Evolutionary conservation across 169 alveolate genomes (phyloP), one percentile per base, ranked within the genome.

Genomic region (Plasmodium billcollinsi): DNA sequence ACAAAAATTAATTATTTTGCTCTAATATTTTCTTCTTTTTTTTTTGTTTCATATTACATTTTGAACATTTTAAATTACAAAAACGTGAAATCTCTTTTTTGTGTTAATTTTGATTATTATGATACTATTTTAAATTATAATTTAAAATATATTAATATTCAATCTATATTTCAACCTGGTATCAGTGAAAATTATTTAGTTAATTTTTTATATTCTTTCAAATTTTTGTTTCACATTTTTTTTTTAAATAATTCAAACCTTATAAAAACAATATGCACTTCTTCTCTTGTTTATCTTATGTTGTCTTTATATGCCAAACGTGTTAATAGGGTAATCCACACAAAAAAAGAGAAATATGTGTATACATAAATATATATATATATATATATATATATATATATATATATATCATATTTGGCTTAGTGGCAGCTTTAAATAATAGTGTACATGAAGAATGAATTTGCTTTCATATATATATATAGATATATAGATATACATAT

Each of bases 101-200:
- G 58, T 80, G 90, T 80, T 62, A 80, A 67, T 71, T 80, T 67
- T 29, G 66, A 43, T 33, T 80, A 80, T 71, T 80, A 80, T 14
- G 73, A 80, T n/a, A 66, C 24, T 18, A 54, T 80, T 50, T 62
- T 80, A 33, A 54, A 67, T 67, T 54, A 20, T 58, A 66, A 66
- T 21, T 66, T 67, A 49, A 67, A 80, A 39, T 78, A 80, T 39
- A 26, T 80, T 52, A 66, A 49, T 45, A 6, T 66, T n/a, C 54
- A 52, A 59, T 26, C 52, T 21, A 43, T 80, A 24, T 80, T 80
- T n/a, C 52, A 80, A 67, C 52, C 67, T 56, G 56, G 73, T n/a
- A 80, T 80, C 45, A 80, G 90, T 67, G 90, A 80, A 67, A 67
- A 80, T 80, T 67, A 67, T 71, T 29, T 80, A 24, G 75, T 80